These are phyloP conservation scores for Zanthoxylum bungeanum DNA, from an alignment of 345 rosid species.

Conservation along the genomic window DNA sequence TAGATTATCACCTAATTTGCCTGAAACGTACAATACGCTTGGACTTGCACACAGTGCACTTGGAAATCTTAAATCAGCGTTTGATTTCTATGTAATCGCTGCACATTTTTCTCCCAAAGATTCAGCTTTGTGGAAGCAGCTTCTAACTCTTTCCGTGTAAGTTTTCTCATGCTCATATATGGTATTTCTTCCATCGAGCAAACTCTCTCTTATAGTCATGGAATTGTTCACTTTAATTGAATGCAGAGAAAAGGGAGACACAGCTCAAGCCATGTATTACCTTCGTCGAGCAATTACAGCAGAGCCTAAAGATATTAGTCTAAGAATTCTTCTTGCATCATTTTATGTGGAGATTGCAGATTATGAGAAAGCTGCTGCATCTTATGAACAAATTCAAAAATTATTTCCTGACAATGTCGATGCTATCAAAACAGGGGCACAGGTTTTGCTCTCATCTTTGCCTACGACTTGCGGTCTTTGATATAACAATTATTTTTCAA, in stretches of 20 bases:
- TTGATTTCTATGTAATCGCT: constrained; percentile 62
- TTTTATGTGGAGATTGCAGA: constrained; percentile 63
- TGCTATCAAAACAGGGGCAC: constrained; percentile 53
- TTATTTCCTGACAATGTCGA: constrained; percentile 54
- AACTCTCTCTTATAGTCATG: neutral
- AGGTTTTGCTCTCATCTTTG: constrained; percentile 41
- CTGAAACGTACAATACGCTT: constrained; percentile 69
- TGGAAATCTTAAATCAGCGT: constrained; percentile 59
- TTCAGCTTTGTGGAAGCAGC: constrained; percentile 69
- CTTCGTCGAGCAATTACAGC: constrained; percentile 79
- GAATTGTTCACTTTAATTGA: neutral
- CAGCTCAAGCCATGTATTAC: constrained; percentile 51
- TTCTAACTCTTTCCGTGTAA: constrained; percentile 69
- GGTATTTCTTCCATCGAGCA: neutral
- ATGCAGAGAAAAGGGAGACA: constrained; percentile 65
- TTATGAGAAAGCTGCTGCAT: constrained; percentile 73
- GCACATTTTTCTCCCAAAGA: constrained; percentile 69
- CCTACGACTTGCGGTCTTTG: neutral
- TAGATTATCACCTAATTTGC: constrained; percentile 61
- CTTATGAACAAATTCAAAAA: constrained; percentile 64
- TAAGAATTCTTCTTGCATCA: constrained; percentile 59
- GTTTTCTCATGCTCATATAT: constrained; percentile 21
- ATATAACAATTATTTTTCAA: neutral
- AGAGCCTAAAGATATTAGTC: constrained; percentile 65
- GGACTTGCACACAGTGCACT: constrained; percentile 64